Evolutionary conservation across 371 early-diverging fungal genomes (phyloP).

Genomic region (Apophysomyces elegans): DNA sequence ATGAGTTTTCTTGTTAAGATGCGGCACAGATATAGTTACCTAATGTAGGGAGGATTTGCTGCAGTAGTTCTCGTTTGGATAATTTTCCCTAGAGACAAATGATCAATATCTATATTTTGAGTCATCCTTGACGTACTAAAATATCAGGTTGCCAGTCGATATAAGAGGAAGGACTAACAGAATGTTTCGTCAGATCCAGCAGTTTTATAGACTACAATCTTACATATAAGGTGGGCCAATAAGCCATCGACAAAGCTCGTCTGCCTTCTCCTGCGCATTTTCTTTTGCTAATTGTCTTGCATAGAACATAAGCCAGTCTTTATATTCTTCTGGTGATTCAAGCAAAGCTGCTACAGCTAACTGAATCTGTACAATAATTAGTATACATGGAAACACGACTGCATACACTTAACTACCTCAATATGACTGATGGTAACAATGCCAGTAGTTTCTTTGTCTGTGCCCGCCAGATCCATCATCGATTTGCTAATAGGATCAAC

Average conservation of each 20-base stretch:
- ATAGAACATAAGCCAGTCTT: constrained; percentile 69
- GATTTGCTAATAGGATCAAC: constrained; percentile 34
- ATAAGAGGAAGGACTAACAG: constrained; percentile 16
- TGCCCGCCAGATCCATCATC: constrained; percentile 26
- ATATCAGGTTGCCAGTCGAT: constrained; percentile 48
- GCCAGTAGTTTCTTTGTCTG: constrained; percentile 24
- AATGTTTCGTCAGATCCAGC: background rate
- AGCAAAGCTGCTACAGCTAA: constrained; percentile 63
- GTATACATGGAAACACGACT: background rate
- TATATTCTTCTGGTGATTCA: constrained; percentile 67
- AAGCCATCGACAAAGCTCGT: constrained; percentile 76
- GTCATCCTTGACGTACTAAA: constrained; percentile 21
- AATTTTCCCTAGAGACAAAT: constrained; percentile 20
- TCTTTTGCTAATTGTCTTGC: constrained; percentile 72
- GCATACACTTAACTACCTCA: constrained; percentile 23
- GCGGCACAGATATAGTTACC: constrained; percentile 2
- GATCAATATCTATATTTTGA: background rate
- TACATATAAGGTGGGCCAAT: constrained; percentile 65
- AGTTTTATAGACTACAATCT: constrained; percentile 4
- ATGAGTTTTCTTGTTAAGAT: background rate
- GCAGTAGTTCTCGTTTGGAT: constrained; percentile 46
- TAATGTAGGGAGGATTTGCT: constrained; percentile 40
- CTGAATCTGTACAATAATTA: constrained; percentile 50
- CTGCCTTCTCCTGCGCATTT: constrained; percentile 59
- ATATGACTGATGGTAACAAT: constrained; percentile 41